A percentile compares a stretch with the other conserved stretches of the same genome.
Evolutionary conservation across 2,329 filamentous ascomycete genomes (phyloP).

Genomic region (Ceratocystis alfenasii): DNA sequence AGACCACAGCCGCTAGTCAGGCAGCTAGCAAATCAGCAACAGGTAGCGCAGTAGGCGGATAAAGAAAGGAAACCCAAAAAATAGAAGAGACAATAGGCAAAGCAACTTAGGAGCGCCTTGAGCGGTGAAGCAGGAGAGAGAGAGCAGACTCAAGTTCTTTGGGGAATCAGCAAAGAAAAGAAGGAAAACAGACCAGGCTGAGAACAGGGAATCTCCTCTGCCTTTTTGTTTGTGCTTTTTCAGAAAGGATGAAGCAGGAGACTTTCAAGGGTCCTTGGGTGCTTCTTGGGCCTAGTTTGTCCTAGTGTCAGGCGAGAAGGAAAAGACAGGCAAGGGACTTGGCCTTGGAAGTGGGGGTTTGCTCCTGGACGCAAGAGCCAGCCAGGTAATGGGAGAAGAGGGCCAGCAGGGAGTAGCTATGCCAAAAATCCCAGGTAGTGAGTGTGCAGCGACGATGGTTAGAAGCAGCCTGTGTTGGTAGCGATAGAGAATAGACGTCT

Average conservation of each 20-base stretch:
- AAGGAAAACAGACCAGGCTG: background rate
- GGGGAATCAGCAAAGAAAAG: background rate
- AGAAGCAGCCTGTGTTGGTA: background rate
- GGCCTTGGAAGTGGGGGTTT: constrained; percentile 10
- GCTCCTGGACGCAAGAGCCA: background rate
- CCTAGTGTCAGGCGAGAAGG: constrained; percentile 5
- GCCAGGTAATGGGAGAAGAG: background rate
- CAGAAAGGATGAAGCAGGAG: background rate
- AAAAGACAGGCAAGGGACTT: constrained; percentile 10
- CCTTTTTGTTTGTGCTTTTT: constrained; percentile 4
- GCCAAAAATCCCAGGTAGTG: background rate
- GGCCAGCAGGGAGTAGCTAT: background rate
- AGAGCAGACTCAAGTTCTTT: background rate
- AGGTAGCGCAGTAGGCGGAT: background rate
- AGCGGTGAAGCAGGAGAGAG: constrained; percentile 16
- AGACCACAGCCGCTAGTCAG: background rate
- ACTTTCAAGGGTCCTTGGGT: background rate
- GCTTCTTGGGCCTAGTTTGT: constrained; percentile 5
- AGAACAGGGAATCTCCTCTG: background rate
- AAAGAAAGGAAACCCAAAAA: constrained; percentile 2
- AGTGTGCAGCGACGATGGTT: background rate
- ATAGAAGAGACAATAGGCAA: constrained; percentile 13
- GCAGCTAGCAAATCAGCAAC: background rate
- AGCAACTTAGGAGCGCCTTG: constrained; percentile 11
- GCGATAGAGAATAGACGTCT: background rate